A percentile compares a stretch with the other conserved stretches of the same genome.
Conservation (phyloP, 257 asterid species). For the Vinca minor region DNA sequence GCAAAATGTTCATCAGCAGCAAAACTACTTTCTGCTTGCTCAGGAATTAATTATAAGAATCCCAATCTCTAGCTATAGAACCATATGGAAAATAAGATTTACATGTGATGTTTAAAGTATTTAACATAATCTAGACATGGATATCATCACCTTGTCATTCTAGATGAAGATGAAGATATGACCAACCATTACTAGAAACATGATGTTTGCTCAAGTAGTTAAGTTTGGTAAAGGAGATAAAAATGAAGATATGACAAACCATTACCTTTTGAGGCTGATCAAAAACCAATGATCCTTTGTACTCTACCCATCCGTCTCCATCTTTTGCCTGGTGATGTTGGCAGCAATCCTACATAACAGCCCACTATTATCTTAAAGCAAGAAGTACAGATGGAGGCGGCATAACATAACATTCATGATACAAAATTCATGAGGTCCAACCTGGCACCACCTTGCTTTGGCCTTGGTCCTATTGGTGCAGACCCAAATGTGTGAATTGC, state of each 20-base stretch:
- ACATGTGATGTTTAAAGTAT: background rate
- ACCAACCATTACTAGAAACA: background rate
- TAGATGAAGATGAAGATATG: background rate
- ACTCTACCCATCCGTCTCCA: slow-evolving; percentile 99
- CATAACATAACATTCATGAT: background rate
- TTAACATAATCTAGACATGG: background rate
- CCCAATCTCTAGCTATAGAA: too few species aligned
- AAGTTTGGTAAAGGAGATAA: background rate
- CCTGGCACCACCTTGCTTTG: slow-evolving; percentile 99
- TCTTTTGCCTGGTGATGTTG: slow-evolving; percentile 98
- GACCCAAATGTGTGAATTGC: slow-evolving; percentile 89
- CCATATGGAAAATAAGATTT: too few species aligned
- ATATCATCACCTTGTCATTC: too few species aligned
- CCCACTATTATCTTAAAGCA: slow-evolving; percentile 11
- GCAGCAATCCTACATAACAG: slow-evolving; percentile 72
- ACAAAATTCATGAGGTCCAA: slow-evolving; percentile 17
- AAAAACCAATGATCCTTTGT: slow-evolving; percentile 77
- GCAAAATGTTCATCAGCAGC: too few species aligned
- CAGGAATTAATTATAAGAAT: too few species aligned
- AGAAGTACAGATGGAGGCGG: background rate
- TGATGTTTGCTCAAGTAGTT: background rate
- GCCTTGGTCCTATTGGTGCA: slow-evolving; percentile 84
- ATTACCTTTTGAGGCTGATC: slow-evolving; percentile 70
- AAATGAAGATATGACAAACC: too few species aligned
- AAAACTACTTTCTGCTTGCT: too few species aligned